Evolutionary conservation across 176 grass and related monocot genomes (phyloP).

Genomic region (Ensete ventricosum): DNA sequence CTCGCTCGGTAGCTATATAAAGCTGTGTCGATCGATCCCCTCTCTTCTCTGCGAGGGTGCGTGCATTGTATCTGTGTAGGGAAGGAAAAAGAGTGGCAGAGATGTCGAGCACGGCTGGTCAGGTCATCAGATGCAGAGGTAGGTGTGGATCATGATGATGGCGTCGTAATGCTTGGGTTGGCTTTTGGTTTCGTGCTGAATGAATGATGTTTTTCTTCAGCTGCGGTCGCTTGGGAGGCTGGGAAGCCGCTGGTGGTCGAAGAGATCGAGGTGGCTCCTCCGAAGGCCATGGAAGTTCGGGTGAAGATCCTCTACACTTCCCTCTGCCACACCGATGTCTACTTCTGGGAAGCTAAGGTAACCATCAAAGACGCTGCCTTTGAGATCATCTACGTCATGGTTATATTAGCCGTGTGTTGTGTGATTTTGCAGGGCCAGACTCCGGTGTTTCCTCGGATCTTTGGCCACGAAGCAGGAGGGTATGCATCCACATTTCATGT

Average conservation of each 20-base stretch:
- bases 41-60: too few species aligned
- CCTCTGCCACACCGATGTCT: not conserved
- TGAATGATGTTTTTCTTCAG: not conserved
- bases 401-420: not conserved
- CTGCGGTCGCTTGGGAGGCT: not conserved
- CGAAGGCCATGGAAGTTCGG: not conserved
- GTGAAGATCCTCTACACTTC: not conserved
- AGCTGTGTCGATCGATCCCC: too few species aligned
- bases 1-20: too few species aligned
- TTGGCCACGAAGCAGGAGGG: not conserved
- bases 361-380: not conserved
- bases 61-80: too few species aligned
- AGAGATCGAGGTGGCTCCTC: not conserved
- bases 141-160: not conserved
- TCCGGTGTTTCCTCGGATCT: not conserved
- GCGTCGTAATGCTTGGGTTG: not conserved
- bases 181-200: not conserved
- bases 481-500: not conserved
- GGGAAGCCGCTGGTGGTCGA: constrained; percentile 2
- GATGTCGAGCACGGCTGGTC: not conserved
- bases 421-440: not conserved
- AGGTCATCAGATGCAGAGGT: constrained; percentile 1
- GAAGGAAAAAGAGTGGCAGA: not conserved
- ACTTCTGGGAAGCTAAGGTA: not conserved
- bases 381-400: not conserved